Evolutionary conservation across 352 stramenopile genomes (phyloP).

Genomic region (Lagenidium sp.): DNA sequence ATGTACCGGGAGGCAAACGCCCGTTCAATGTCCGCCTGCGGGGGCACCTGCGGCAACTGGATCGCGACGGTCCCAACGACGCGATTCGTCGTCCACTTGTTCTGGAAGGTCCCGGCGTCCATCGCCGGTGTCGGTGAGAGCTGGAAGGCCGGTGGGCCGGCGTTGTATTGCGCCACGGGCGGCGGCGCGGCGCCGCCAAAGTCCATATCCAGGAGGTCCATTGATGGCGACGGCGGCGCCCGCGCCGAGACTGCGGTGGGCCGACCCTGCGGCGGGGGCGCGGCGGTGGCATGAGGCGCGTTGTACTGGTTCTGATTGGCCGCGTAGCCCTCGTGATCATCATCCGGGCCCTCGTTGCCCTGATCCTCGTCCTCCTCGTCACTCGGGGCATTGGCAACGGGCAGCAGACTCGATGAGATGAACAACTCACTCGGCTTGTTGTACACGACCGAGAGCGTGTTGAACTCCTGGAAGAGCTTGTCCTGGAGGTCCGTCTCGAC

Average conservation of each 20-base stretch:
- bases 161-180: constrained; percentile 3
- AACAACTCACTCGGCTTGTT: constrained; percentile 95
- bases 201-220: constrained; percentile 75
- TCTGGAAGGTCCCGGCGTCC: constrained; percentile 63
- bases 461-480: constrained; percentile 95
- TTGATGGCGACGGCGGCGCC: constrained; percentile 14
- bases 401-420: constrained; percentile 74
- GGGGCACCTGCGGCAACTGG: constrained; percentile 42
- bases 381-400: constrained; percentile 25
- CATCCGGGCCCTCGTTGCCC: constrained; percentile 19
- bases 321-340: constrained; percentile 29
- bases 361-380: constrained; percentile 48
- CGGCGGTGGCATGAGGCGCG: too few relatives aligned
- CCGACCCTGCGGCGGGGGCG: neutral
- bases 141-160: constrained; percentile 22
- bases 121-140: constrained; percentile 61
- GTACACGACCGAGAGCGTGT: constrained; percentile 97
- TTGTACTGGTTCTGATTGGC: constrained; percentile 33
- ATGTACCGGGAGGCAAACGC: constrained; percentile 45
- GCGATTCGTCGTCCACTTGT: constrained; percentile 56
- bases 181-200: constrained; percentile 31
- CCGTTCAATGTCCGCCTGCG: constrained; percentile 57
- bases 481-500: constrained; percentile 77
- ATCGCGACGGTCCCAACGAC: constrained; percentile 57
- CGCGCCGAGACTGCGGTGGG: constrained; percentile 1